A percentile compares a stretch with the other conserved stretches of the same genome.
Evolutionary conservation across 1,284 basidiomycete genomes (phyloP).

Genomic region (Phaffia rhodozyma): DNA sequence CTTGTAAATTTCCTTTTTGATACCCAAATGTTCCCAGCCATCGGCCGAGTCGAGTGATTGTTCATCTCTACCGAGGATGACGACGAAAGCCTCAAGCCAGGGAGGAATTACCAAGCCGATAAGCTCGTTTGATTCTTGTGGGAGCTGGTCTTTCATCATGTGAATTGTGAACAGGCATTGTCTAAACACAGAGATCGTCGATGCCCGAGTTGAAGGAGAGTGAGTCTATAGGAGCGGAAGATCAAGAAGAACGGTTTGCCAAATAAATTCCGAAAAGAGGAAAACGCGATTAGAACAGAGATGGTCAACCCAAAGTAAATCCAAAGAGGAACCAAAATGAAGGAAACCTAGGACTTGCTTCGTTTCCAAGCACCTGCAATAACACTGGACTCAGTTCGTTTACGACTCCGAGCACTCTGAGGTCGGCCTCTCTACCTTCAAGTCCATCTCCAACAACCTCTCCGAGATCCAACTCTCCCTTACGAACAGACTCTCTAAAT

Average conservation of each 20-base stretch:
- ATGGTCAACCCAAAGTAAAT: neutral
- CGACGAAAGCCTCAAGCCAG: conserved; percentile 78
- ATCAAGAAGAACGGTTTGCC: neutral
- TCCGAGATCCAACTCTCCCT: conserved; percentile 50
- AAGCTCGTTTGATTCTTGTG: conserved; percentile 71
- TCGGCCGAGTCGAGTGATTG: conserved; percentile 22
- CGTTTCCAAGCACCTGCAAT: conserved; percentile 64
- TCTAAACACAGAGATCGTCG: conserved; percentile 75
- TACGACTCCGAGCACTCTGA: conserved; percentile 78
- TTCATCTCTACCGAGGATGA: conserved; percentile 44
- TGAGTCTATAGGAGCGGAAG: conserved; percentile 43
- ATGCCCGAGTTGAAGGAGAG: conserved; percentile 63
- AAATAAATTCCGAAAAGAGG: neutral
- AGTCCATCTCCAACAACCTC: conserved; percentile 42
- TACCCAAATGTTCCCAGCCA: conserved; percentile 63
- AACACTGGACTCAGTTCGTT: conserved; percentile 72
- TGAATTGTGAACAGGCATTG: conserved; percentile 80
- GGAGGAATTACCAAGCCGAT: conserved; percentile 65
- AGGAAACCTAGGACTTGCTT: conserved; percentile 40
- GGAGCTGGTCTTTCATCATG: conserved; percentile 88
- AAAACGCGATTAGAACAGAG: neutral
- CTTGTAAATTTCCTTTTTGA: conserved; percentile 68
- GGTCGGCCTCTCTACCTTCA: conserved; percentile 2
- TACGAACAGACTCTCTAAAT: conserved; percentile 78
- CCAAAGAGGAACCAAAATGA: neutral